Percentiles rank a stretch among this genome's conserved stretches.
Evolutionary conservation across 2,329 filamentous ascomycete species (phyloP).

Genomic region (Parastagonospora avenae): DNA sequence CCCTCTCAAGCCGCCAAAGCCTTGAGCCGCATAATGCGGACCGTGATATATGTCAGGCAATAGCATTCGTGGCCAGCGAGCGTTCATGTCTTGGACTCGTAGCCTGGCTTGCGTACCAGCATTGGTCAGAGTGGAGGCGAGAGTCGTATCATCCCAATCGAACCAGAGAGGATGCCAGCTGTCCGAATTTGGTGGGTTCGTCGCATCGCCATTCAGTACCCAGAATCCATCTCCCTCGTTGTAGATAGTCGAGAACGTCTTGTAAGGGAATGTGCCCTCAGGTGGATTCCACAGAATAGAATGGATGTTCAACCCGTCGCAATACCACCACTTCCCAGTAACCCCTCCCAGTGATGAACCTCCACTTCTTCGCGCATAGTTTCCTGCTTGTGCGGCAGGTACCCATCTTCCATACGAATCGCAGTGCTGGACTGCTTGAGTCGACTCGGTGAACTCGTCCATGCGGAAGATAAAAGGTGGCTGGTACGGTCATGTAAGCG

Average conservation of each 20-base stretch:
- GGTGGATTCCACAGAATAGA: not conserved
- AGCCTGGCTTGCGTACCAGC: constrained; percentile 16
- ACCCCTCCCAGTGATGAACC: too few relatives aligned
- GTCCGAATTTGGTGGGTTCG: constrained; percentile 1
- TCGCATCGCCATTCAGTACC: constrained; percentile 23
- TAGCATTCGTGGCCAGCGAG: constrained; percentile 22
- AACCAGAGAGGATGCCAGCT: constrained; percentile 31
- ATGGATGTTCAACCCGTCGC: constrained; percentile 15
- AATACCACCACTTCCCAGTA: constrained; percentile 20
- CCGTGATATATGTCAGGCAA: constrained; percentile 30
- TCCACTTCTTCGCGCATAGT: too few relatives aligned
- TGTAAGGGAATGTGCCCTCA: not conserved
- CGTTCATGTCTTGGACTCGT: constrained; percentile 12
- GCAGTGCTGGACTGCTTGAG: not conserved
- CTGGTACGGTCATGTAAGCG: not conserved
- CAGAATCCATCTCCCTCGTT: constrained; percentile 25
- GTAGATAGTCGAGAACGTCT: constrained; percentile 28
- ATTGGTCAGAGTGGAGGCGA: constrained; percentile 24
- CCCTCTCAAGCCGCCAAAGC: constrained; percentile 31
- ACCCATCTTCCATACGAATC: constrained; percentile 19
- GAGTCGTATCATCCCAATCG: constrained; percentile 9
- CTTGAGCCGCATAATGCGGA: not conserved
- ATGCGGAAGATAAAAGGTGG: constrained; percentile 24
- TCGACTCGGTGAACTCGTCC: constrained; percentile 22
- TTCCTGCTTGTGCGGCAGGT: too few relatives aligned